phyloP scores from a whole-genome alignment of 345 rosid species.

The Populus nigra region DNA sequence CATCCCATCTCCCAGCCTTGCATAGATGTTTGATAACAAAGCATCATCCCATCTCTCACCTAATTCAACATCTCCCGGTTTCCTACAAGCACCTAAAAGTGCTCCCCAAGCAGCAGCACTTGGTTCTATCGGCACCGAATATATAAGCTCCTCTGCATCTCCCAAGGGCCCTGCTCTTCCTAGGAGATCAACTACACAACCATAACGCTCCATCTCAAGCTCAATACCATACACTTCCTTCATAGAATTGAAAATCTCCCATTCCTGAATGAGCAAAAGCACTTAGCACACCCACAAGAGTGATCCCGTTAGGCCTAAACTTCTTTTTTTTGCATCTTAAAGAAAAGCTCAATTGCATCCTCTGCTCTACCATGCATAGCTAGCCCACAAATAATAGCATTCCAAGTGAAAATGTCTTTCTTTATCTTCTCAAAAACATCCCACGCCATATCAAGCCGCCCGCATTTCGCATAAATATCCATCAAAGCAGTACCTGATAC shows the following conservation, averaged over 20 bases:
- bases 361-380: conserved; percentile 45
- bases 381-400: conserved; percentile 48
- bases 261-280: conserved; percentile 46
- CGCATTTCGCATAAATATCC: conserved; percentile 50
- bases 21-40: conserved; percentile 44
- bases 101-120: conserved; percentile 49
- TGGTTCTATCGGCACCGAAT: conserved; percentile 37
- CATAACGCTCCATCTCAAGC: conserved; percentile 44
- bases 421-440: conserved; percentile 38
- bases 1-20: conserved; percentile 46
- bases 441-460: conserved; percentile 44
- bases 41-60: conserved; percentile 43
- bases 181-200: conserved; percentile 42
- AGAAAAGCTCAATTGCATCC: conserved; percentile 42
- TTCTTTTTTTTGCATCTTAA: conserved; percentile 29
- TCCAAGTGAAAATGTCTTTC: conserved; percentile 42
- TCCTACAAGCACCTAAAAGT: conserved; percentile 44
- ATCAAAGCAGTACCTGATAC: conserved; percentile 42
- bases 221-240: conserved; percentile 24
- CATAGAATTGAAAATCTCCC: conserved; percentile 34
- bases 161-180: conserved; percentile 40
- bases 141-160: conserved; percentile 40
- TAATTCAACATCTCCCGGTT: conserved; percentile 34
- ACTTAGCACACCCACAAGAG: conserved; percentile 35
- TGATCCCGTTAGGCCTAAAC: conserved; percentile 36